Conservation (phyloP, 176 grass and related monocot species). For the Cenchrus americanus region DNA sequence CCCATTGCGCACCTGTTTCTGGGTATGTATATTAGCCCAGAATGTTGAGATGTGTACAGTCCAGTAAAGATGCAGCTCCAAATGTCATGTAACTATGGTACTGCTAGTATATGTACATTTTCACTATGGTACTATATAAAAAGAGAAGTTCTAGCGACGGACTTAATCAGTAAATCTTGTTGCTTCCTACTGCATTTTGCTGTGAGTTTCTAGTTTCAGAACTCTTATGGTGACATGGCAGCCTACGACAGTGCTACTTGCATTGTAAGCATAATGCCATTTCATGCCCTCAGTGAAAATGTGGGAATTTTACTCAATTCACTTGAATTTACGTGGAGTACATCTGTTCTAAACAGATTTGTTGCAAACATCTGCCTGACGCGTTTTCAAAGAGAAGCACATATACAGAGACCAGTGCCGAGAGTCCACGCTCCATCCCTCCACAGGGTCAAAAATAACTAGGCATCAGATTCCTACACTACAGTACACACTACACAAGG, state of each 20-base stretch:
- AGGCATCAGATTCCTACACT: too few species aligned
- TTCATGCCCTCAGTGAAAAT: not conserved
- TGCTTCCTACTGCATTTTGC: not conserved
- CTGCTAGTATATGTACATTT: slow-evolving; percentile 32
- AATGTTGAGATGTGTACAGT: slow-evolving; percentile 39
- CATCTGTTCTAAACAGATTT: not conserved
- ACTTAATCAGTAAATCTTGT: slow-evolving; percentile 20
- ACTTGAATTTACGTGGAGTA: not conserved
- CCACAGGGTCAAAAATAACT: too few species aligned
- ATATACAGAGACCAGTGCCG: too few species aligned
- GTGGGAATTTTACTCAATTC: not conserved
- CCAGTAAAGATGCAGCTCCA: slow-evolving; percentile 14
- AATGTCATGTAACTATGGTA: not conserved
- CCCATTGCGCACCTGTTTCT: slow-evolving; percentile 17
- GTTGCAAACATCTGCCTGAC: not conserved
- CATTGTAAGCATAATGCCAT: not conserved
- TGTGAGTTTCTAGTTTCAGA: not conserved
- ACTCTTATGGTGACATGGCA: not conserved
- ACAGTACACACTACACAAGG: too few species aligned
- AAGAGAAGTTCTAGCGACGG: slow-evolving; percentile 14
- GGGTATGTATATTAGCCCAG: slow-evolving; percentile 5
- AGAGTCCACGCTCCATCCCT: too few species aligned
- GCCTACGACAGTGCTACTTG: not conserved
- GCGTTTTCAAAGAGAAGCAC: not conserved
- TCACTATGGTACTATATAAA: slow-evolving; percentile 17